Base-by-base conservation (phyloP, 805 yeast species). In the Zygoascus bituminiphila region DNA sequence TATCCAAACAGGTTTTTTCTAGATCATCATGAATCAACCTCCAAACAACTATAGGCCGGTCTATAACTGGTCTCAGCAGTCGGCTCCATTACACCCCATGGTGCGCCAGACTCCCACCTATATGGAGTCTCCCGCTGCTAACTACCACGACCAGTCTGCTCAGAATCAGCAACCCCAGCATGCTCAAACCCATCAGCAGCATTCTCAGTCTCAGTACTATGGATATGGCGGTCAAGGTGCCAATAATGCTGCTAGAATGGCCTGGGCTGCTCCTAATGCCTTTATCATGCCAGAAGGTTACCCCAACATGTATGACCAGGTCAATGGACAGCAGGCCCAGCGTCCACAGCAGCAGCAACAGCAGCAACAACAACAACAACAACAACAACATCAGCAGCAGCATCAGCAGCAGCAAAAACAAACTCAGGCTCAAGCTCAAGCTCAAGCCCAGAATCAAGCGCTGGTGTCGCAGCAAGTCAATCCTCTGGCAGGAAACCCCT, bases 351-450 rank as follows among this genome's bases (percentile, higher is more conserved):
- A 25, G 33, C 33, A 29, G 33, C 33, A 29, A 15, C 15, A 15
- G 15, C 33, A 29, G 7, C 33, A 40, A 26, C 21, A 39, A 31
- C 37, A 35, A 17, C 48, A 33, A 5, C 50, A 25, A n/a, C 50
- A 47, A 46, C 45, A 26, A 19, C 54, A 48, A 48, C 50, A 22
- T 9, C 23, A 47, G 48, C 45, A 39, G n/a, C 23, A 15, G 23
- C 21, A 15, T 7, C 42, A 39, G 21, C 23, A 39, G 15, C 25
- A 25, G 29, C 10, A 8, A 10, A 7, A n/a, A 20, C 60, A 53
- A 37, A 55, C 45, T 41, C 58, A 50, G 42, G 52, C 39, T 48
- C 52, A 21, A 49, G 24, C 40, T 44, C 54, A 33, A 41, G 26
- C 43, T 2, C 46, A 37, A 14, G 50, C 43, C 19, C 48, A 48